These are phyloP conservation scores for Dionaea muscipula DNA, from an alignment of 179 eudicot genomes.

Conservation along the genomic window DNA sequence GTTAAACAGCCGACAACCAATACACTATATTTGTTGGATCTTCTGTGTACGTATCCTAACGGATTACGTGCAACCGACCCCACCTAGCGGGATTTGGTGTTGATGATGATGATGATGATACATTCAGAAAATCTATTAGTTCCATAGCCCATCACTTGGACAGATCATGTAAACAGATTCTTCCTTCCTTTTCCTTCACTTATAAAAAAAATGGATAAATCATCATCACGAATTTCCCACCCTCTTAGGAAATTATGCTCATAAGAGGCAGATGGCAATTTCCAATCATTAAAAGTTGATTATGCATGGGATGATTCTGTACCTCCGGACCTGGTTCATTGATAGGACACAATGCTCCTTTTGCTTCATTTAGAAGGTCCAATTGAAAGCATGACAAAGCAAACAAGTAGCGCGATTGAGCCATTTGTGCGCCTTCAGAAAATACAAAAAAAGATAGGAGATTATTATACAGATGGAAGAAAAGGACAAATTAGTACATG, in stretches of 20 bases:
- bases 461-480: neutral
- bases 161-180: neutral
- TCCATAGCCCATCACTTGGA: neutral
- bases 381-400: slow-evolving; percentile 90
- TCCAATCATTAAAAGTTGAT: neutral
- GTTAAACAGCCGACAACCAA: too few species aligned
- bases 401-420: slow-evolving; percentile 97
- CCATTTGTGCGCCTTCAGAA: slow-evolving; percentile 64
- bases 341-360: slow-evolving; percentile 58
- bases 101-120: too few species aligned
- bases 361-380: slow-evolving; percentile 92
- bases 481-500: neutral
- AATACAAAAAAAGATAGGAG: slow-evolving; percentile 1
- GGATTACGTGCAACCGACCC: too few species aligned
- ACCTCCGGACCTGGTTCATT: slow-evolving; percentile 85
- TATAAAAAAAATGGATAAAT: neutral
- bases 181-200: neutral
- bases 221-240: neutral
- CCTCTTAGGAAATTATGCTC: neutral
- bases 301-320: slow-evolving; percentile 6
- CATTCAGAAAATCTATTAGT: too few species aligned
- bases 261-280: neutral
- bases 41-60: too few species aligned
- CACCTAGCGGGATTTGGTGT: too few species aligned
- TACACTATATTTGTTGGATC: too few species aligned